Conservation (phyloP, 768 basidiomycete genomes). For the Grammothele lineata region DNA sequence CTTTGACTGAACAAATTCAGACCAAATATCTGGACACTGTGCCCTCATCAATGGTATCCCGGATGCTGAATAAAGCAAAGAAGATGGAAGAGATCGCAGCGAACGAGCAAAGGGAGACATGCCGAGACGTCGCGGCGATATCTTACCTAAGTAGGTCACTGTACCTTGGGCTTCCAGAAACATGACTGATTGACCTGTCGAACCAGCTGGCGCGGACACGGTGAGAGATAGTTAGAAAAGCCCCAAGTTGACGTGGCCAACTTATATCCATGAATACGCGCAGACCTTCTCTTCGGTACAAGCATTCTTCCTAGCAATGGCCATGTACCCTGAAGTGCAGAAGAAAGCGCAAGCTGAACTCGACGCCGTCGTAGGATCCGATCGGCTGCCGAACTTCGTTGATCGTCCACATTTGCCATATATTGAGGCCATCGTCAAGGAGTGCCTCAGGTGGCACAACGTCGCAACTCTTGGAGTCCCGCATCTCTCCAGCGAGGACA, state of each 20-base stretch:
- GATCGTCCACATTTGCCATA: conserved; percentile 22
- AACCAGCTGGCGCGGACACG: background rate
- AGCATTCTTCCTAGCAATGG: conserved; percentile 13
- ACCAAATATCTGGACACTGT: background rate
- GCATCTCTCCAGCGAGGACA: conserved; percentile 12
- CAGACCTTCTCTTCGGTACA: background rate
- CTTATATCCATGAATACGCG: background rate
- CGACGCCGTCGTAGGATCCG: conserved; percentile 17
- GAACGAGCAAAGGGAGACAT: background rate
- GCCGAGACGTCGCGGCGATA: background rate
- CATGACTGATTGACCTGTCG: background rate
- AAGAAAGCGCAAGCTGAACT: conserved; percentile 15
- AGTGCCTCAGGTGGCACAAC: conserved; percentile 12
- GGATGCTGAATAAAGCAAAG: background rate
- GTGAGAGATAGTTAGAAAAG: background rate
- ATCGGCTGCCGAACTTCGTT: conserved; percentile 16
- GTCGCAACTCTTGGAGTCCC: conserved; percentile 22
- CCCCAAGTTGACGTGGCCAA: background rate
- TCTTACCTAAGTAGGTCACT: background rate
- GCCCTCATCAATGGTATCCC: background rate
- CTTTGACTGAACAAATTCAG: background rate
- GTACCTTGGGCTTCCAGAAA: background rate
- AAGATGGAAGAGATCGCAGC: background rate
- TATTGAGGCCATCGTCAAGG: conserved; percentile 20
- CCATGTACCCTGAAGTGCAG: conserved; percentile 12